Evolutionary conservation across 192 early-diverging fungal genomes (phyloP).

Genomic region (Phlyctochytrium arcticum): DNA sequence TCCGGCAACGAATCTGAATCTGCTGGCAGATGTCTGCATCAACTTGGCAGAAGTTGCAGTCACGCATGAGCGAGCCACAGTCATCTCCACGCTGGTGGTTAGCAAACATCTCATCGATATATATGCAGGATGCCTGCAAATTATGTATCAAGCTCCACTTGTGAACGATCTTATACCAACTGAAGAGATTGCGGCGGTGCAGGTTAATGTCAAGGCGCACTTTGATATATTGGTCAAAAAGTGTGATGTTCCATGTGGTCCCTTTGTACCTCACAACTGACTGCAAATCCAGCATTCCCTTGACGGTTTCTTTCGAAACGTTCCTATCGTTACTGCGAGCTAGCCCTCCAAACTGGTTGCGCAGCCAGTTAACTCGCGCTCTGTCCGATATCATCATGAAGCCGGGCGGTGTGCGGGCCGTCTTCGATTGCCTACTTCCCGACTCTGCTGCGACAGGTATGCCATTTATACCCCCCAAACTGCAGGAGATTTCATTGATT

Average conservation of each 20-base stretch:
- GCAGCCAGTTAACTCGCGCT: slow-evolving; percentile 60
- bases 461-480: no score
- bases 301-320: slow-evolving; percentile 58
- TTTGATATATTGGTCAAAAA: neutral
- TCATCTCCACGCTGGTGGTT: slow-evolving; percentile 24
- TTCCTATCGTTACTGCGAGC: slow-evolving; percentile 61
- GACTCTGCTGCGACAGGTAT: slow-evolving; percentile 4
- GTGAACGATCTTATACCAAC: no score
- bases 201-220: neutral
- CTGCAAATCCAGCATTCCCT: no score
- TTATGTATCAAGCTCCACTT: no score
- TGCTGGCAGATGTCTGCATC: no score
- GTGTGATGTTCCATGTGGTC: no score
- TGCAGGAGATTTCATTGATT: no score
- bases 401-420: slow-evolving; percentile 56
- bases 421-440: slow-evolving; percentile 66
- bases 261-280: no score
- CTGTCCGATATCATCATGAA: slow-evolving; percentile 65
- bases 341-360: slow-evolving; percentile 58
- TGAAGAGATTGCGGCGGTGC: neutral
- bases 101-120: slow-evolving; percentile 60
- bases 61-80: no score
- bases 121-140: slow-evolving; percentile 60
- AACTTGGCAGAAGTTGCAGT: no score
- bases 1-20: no score